These are phyloP conservation scores for Coemansia umbellata DNA, from an alignment of 192 early-diverging fungal species.

Conservation along the genomic window DNA sequence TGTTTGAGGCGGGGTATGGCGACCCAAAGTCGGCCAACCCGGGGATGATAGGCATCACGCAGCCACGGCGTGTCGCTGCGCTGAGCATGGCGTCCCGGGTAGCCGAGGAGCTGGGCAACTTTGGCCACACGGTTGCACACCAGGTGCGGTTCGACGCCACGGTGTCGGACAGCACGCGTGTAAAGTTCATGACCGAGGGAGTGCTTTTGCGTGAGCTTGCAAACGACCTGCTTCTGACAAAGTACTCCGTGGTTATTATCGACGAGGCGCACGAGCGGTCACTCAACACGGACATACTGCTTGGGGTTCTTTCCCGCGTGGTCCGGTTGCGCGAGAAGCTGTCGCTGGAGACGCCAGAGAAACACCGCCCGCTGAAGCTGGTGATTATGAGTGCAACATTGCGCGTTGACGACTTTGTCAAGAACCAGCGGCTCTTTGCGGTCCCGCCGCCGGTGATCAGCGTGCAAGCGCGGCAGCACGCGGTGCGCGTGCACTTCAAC, in stretches of 20 bases:
- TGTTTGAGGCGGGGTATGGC: slow-evolving; percentile 98
- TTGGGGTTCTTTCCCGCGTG: slow-evolving; percentile 93
- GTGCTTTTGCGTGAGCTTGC: slow-evolving; percentile 93
- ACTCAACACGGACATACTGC: slow-evolving; percentile 95
- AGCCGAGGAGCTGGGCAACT: slow-evolving; percentile 78
- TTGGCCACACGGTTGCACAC: slow-evolving; percentile 57
- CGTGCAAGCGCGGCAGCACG: slow-evolving; percentile 88
- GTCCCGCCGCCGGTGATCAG: slow-evolving; percentile 79
- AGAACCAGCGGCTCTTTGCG: slow-evolving; percentile 76
- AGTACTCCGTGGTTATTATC: slow-evolving; percentile 94
- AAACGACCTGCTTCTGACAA: slow-evolving; percentile 78
- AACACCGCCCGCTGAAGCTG: slow-evolving; percentile 74
- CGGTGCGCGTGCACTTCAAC: slow-evolving; percentile 89
- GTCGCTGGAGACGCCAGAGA: slow-evolving; percentile 20
- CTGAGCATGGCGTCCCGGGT: slow-evolving; percentile 96
- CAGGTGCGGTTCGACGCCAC: slow-evolving; percentile 92
- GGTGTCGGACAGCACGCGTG: slow-evolving; percentile 66
- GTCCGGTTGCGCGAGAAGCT: slow-evolving; percentile 69
- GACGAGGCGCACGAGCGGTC: slow-evolving; percentile 99
- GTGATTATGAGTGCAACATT: slow-evolving; percentile 99
- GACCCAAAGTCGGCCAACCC: slow-evolving; percentile 71
- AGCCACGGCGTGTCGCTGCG: slow-evolving; percentile 96
- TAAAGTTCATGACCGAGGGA: slow-evolving; percentile 99
- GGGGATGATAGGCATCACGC: slow-evolving; percentile 96
- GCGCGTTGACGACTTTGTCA: slow-evolving; percentile 93